These are phyloP conservation scores for Ceratorhiza oryzae-sativae DNA, from an alignment of 1,284 basidiomycete genomes.

Conservation along the genomic window DNA sequence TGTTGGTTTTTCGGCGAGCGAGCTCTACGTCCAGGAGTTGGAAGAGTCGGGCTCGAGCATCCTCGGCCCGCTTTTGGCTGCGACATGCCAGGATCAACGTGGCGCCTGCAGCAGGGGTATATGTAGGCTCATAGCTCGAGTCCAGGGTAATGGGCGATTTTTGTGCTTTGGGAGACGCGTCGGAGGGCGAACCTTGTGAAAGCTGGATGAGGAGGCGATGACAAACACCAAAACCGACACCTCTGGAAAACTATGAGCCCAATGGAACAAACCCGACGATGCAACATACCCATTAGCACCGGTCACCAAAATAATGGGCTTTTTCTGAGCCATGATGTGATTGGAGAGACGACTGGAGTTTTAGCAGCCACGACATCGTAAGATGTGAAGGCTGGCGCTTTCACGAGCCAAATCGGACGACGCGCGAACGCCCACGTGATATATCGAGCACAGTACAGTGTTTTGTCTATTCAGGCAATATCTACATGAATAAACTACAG, in stretches of 20 bases:
- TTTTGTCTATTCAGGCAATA: constrained; percentile 1
- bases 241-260: constrained; percentile 57
- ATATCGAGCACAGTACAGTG: background rate
- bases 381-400: background rate
- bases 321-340: constrained; percentile 3
- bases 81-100: constrained; percentile 88
- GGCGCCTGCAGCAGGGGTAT: constrained; percentile 58
- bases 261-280: constrained; percentile 21
- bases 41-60: constrained; percentile 64
- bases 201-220: constrained; percentile 79
- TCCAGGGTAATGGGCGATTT: constrained; percentile 39
- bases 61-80: constrained; percentile 67
- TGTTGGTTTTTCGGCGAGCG: constrained; percentile 52
- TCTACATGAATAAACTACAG: background rate
- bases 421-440: constrained; percentile 1
- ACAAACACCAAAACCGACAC: constrained; percentile 86
- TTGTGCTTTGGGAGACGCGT: constrained; percentile 57
- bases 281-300: constrained; percentile 68
- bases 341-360: background rate
- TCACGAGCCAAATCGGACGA: constrained; percentile 12
- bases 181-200: constrained; percentile 58
- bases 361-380: constrained; percentile 6
- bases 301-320: constrained; percentile 64
- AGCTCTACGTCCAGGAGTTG: constrained; percentile 62
- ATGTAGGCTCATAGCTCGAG: constrained; percentile 23